Evolutionary conservation across 345 rosid species (phyloP).

Genomic region (Excoecaria cochinchinensis): DNA sequence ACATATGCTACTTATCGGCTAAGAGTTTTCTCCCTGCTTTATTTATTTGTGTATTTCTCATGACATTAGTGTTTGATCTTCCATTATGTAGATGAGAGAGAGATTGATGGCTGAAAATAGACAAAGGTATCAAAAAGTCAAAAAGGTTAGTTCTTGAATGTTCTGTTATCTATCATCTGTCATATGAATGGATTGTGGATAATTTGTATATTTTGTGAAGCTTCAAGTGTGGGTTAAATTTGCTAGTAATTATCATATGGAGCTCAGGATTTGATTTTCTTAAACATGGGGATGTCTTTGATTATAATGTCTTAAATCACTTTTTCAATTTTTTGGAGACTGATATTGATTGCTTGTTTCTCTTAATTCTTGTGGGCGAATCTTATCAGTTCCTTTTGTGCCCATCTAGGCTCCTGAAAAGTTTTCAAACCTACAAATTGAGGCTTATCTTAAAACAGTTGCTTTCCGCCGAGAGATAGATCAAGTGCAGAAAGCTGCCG

Average conservation of each 20-base stretch:
- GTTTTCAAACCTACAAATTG: constrained; percentile 90
- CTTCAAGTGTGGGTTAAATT: background rate
- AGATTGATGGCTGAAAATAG: constrained; percentile 93
- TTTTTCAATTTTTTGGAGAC: background rate
- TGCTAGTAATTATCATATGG: background rate
- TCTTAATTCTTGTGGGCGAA: constrained; percentile 4
- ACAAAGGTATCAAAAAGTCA: constrained; percentile 90
- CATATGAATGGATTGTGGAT: background rate
- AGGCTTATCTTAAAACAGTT: constrained; percentile 89
- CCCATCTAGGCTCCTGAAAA: constrained; percentile 71
- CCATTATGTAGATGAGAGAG: constrained; percentile 78
- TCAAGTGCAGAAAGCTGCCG: constrained; percentile 87
- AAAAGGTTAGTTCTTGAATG: constrained; percentile 59
- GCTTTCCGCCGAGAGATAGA: constrained; percentile 95
- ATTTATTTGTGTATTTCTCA: background rate
- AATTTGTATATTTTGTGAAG: background rate
- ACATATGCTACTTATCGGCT: constrained; percentile 10
- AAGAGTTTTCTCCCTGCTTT: constrained; percentile 8
- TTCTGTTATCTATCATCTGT: background rate
- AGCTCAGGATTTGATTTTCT: background rate
- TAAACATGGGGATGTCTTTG: background rate
- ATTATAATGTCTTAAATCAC: background rate
- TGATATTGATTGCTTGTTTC: background rate
- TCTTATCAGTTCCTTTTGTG: constrained; percentile 23
- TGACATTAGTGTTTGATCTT: constrained; percentile 14